phyloP scores from a whole-genome alignment of 2,329 filamentous ascomycete species.

The Pseudopyricularia javanii region DNA sequence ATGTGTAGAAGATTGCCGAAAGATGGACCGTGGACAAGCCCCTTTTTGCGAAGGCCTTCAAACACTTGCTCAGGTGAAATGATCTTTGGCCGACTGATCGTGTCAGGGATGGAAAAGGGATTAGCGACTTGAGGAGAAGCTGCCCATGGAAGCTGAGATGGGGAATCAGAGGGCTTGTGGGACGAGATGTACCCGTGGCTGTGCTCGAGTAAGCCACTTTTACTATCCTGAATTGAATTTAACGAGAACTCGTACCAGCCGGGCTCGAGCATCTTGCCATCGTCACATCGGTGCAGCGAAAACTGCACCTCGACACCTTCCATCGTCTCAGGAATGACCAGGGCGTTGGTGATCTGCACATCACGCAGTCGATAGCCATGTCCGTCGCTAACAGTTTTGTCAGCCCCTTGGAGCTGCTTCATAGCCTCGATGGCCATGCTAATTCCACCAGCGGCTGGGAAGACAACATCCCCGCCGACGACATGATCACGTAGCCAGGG shows the following conservation, averaged over 20 bases:
- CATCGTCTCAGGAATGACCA: slow-evolving; percentile 5
- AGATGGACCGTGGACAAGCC: background rate
- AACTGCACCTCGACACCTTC: slow-evolving; percentile 5
- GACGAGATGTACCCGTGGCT: slow-evolving; percentile 4
- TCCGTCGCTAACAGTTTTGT: background rate
- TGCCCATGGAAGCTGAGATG: background rate
- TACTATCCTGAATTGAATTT: slow-evolving; percentile 4
- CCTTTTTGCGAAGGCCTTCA: background rate
- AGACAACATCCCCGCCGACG: slow-evolving; percentile 17
- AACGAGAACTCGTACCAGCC: slow-evolving; percentile 8
- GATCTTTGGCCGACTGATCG: background rate
- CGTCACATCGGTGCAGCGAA: slow-evolving; percentile 3
- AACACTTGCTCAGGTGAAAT: background rate
- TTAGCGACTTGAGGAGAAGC: background rate
- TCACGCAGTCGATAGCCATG: slow-evolving; percentile 5
- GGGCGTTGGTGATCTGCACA: slow-evolving; percentile 5
- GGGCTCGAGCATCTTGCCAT: background rate
- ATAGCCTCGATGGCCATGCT: slow-evolving; percentile 24
- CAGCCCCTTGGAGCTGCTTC: slow-evolving; percentile 10
- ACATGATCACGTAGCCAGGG: slow-evolving; percentile 20
- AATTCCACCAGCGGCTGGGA: slow-evolving; percentile 23
- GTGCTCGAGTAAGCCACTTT: slow-evolving; percentile 5
- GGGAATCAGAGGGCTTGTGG: background rate
- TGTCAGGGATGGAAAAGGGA: background rate
- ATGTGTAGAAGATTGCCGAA: background rate